A percentile compares a stretch with the other conserved stretches of the same genome.
phyloP scores from a whole-genome alignment of 2,329 filamentous ascomycete species.

The Botryosphaeria dothidea region DNA sequence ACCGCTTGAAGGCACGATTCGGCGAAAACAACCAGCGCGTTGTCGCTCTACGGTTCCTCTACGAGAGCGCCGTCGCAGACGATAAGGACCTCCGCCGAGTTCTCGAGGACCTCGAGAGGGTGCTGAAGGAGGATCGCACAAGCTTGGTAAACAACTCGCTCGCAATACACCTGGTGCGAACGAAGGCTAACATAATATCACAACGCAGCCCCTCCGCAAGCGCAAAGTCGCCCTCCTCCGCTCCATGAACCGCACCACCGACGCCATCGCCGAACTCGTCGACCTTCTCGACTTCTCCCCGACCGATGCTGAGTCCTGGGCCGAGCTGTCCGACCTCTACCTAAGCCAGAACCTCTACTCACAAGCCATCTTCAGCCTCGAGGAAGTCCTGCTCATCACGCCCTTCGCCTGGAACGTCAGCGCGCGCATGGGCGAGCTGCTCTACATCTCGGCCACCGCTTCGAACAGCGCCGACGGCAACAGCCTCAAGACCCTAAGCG shows the following conservation, averaged over 20 bases:
- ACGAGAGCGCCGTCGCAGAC: constrained; percentile 80
- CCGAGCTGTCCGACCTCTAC: constrained; percentile 87
- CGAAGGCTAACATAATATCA: too few species aligned
- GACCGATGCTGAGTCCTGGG: constrained; percentile 91
- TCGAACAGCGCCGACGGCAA: constrained; percentile 39
- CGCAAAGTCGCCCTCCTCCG: constrained; percentile 77
- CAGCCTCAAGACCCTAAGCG: constrained; percentile 57
- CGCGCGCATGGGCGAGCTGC: constrained; percentile 79
- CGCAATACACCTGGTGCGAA: too few species aligned
- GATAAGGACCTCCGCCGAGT: constrained; percentile 67
- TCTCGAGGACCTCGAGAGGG: constrained; percentile 74
- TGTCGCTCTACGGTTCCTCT: constrained; percentile 77
- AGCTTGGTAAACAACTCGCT: constrained; percentile 67
- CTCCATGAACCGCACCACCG: constrained; percentile 67
- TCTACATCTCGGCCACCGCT: constrained; percentile 64
- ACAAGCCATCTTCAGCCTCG: constrained; percentile 84
- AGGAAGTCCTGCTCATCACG: constrained; percentile 82
- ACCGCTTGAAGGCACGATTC: constrained; percentile 76
- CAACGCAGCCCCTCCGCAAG: constrained; percentile 74
- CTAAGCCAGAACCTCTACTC: constrained; percentile 73
- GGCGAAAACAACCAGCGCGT: constrained; percentile 82
- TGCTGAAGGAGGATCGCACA: constrained; percentile 70
- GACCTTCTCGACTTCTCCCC: constrained; percentile 79
- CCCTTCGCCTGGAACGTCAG: constrained; percentile 98
- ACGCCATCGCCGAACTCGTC: constrained; percentile 74